Evolutionary conservation across 805 yeast species (phyloP), one percentile per base, ranked within the genome.

Genomic region (Zygoascus tannicola): DNA sequence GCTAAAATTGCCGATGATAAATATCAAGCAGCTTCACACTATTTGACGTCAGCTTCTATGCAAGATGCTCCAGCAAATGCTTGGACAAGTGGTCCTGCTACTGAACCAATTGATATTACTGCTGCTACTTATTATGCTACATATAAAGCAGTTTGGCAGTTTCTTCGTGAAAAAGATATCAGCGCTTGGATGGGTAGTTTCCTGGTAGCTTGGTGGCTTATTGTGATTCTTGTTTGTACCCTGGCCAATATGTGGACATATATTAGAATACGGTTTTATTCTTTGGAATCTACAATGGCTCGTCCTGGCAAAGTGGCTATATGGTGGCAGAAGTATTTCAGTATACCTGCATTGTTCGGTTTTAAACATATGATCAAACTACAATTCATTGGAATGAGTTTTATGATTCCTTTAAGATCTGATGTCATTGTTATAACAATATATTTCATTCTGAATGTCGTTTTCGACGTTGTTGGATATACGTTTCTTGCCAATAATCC

Each of bases 361-460:
- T 44, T 51, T 19, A 40, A 56, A 22, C 70, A 64, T 43, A 60
- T 63, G 61, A 40, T 45, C 19, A 46, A 49, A 34, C 34, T 49
- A 35, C 35, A 47, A 37, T 43, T 55, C 38, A 33, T 56, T 44
- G 50, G 60, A 47, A 40, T 48, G 45, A 22, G 38, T 36, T 34
- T 56, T 49, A 45, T 67, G n/a, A 47, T 74, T 37, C 83, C 84
- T 1, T 69, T 77, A 3, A 64, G 81, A 50, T 60, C 71, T 50
- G 82, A 78, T 51, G 48, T 71, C 0, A 47, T 76, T 7, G 56
- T 71, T 37, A 62, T 77, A 26, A 46, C 54, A 5, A 50, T 62
- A 1, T 74, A 72, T 66, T 56, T 66, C 22, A 49, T 65, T 36
- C 52, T 66, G 53, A 55, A 56, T 45, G 22, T 58, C n/a, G 48